Evolutionary conservation across 2,329 filamentous ascomycete species (phyloP).

Genomic region (Pseudogymnoascus sp.): DNA sequence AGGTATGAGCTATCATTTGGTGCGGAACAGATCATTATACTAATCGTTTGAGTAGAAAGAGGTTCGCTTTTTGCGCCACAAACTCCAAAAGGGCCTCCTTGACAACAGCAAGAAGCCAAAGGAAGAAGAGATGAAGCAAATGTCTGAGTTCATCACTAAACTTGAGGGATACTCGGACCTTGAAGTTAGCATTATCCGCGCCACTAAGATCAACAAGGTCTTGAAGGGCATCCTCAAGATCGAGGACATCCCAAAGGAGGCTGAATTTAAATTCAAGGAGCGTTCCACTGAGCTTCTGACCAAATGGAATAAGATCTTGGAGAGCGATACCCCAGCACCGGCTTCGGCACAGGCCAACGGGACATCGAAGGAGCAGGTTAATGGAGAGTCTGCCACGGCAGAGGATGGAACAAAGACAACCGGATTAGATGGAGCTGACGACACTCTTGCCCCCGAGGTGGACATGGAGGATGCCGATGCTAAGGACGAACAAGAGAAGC

Average conservation of each 20-base stretch:
- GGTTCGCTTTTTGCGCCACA: constrained; percentile 89
- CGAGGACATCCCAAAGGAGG: constrained; percentile 70
- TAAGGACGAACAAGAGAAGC: constrained; percentile 33
- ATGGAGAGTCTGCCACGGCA: constrained; percentile 29
- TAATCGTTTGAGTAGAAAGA: constrained; percentile 47
- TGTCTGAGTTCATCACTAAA: constrained; percentile 72
- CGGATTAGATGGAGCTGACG: constrained; percentile 20
- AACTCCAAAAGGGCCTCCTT: constrained; percentile 88
- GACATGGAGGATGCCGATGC: constrained; percentile 28
- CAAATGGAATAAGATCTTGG: constrained; percentile 82
- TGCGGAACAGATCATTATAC: constrained; percentile 13
- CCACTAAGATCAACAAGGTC: constrained; percentile 98
- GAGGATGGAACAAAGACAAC: constrained; percentile 23
- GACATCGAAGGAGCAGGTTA: constrained; percentile 30
- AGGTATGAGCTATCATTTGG: constrained; percentile 34
- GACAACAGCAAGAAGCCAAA: constrained; percentile 77
- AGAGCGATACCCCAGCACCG: constrained; percentile 42
- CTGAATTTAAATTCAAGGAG: constrained; percentile 80
- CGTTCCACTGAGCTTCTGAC: constrained; percentile 72
- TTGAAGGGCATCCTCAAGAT: constrained; percentile 91
- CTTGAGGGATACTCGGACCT: constrained; percentile 35
- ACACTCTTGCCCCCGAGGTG: constrained; percentile 25
- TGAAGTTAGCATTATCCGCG: constrained; percentile 79
- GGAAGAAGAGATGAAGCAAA: constrained; percentile 70
- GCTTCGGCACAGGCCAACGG: constrained; percentile 25